These are phyloP conservation scores for Porphyrellus cyaneotinctus DNA, from an alignment of 768 basidiomycete genomes.

Conservation along the genomic window DNA sequence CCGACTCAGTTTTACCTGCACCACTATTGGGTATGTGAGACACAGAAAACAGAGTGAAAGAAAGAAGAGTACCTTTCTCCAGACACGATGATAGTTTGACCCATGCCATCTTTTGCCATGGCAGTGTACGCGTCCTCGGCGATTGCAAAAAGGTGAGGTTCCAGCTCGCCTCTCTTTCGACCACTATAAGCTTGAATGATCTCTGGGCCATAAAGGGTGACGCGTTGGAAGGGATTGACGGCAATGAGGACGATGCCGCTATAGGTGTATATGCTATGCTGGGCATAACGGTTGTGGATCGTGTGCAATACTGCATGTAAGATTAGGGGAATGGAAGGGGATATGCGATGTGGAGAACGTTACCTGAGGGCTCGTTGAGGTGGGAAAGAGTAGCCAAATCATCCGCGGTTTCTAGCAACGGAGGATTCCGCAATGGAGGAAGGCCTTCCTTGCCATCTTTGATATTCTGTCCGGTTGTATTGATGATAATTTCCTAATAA, in stretches of 20 bases:
- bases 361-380: constrained; percentile 96
- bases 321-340: not conserved
- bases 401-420: constrained; percentile 92
- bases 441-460: constrained; percentile 74
- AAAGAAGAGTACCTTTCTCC: constrained; percentile 77
- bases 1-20: constrained; percentile 98
- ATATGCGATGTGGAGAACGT: constrained; percentile 16
- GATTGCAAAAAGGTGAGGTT: constrained; percentile 97
- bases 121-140: constrained; percentile 98
- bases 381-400: constrained; percentile 97
- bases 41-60: not conserved
- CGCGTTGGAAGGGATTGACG: constrained; percentile 97
- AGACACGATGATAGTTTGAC: constrained; percentile 98
- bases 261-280: constrained; percentile 98
- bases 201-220: constrained; percentile 94
- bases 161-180: constrained; percentile 86
- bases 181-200: constrained; percentile 97
- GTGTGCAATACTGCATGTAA: constrained; percentile 78
- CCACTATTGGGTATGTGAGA: constrained; percentile 55
- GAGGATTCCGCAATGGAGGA: constrained; percentile 95
- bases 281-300: constrained; percentile 93
- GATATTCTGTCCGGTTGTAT: constrained; percentile 76
- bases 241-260: constrained; percentile 98
- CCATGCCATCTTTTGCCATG: constrained; percentile 90
- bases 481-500: constrained; percentile 68